Evolutionary conservation across 345 rosid genomes (phyloP).

Genomic region (Aegle marmelos): DNA sequence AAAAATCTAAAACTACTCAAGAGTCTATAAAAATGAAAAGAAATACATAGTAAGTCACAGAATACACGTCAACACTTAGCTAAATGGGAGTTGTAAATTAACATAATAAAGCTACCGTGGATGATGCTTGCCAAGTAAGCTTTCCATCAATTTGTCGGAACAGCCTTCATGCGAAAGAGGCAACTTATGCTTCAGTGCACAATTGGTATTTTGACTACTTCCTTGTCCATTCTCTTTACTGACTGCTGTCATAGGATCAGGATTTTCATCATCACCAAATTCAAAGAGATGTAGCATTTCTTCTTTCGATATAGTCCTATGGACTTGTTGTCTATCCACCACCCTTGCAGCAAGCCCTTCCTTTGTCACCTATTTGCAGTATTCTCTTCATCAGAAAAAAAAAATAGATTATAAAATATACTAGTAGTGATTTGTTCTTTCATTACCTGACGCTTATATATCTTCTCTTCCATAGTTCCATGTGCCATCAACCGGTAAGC

Average conservation of each 20-base stretch:
- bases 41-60: not conserved
- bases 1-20: not conserved
- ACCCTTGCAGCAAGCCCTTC: conserved; percentile 99
- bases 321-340: conserved; percentile 98
- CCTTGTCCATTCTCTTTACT: conserved; percentile 34
- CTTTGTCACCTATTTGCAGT: conserved; percentile 77
- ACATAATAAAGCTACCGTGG: conserved; percentile 52
- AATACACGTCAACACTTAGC: not conserved
- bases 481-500: conserved; percentile 96
- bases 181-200: conserved; percentile 48
- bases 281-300: conserved; percentile 99
- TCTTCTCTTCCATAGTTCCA: conserved; percentile 98
- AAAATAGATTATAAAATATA: conserved; percentile 1
- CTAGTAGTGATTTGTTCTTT: conserved; percentile 11
- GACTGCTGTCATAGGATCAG: conserved; percentile 49
- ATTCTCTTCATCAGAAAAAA: conserved; percentile 21
- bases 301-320: conserved; percentile 92
- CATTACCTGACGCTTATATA: conserved; percentile 94
- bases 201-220: conserved; percentile 23
- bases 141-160: conserved; percentile 91
- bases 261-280: conserved; percentile 85
- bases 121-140: conserved; percentile 64
- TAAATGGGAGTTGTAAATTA: not conserved
- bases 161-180: conserved; percentile 56
- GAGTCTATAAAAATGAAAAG: not conserved